phyloP scores from a whole-genome alignment of 305 asterid genomes.

The Fraxinus ornus region DNA sequence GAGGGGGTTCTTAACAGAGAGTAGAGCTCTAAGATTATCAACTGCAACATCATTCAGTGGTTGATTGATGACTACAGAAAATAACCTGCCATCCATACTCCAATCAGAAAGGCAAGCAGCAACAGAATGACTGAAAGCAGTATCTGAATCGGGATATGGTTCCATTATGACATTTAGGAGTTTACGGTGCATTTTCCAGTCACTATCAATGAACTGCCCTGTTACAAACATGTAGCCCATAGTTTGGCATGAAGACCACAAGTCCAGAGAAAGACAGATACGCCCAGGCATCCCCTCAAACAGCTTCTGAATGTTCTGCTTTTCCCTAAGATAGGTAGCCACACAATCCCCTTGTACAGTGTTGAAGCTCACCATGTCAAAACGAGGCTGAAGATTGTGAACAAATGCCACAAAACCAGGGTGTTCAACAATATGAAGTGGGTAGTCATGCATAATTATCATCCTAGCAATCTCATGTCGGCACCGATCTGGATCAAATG shows the following conservation, averaged over 20 bases:
- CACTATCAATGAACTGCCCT: constrained; percentile 78
- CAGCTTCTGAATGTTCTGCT: constrained; percentile 61
- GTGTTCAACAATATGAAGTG: constrained; percentile 93
- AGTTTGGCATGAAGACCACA: constrained; percentile 72
- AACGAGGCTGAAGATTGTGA: constrained; percentile 81
- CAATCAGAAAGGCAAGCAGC: constrained; percentile 88
- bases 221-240: constrained; percentile 71
- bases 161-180: constrained; percentile 79
- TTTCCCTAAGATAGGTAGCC: constrained; percentile 77
- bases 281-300: constrained; percentile 77
- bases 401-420: constrained; percentile 81
- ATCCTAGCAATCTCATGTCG: constrained; percentile 77
- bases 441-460: constrained; percentile 93
- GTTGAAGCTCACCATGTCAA: constrained; percentile 83
- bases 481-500: constrained; percentile 80
- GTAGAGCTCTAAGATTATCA: constrained; percentile 71
- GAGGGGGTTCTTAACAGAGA: constrained; percentile 79
- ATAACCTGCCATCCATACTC: constrained; percentile 74
- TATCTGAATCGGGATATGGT: constrained; percentile 80
- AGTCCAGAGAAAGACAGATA: constrained; percentile 67
- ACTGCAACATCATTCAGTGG: constrained; percentile 47
- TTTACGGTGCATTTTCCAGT: constrained; percentile 87
- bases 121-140: constrained; percentile 83
- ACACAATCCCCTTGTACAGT: constrained; percentile 88
- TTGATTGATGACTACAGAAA: constrained; percentile 74